Evolutionary conservation across 2,329 filamentous ascomycete species (phyloP).

Genomic region (Lachnellula willkommii): DNA sequence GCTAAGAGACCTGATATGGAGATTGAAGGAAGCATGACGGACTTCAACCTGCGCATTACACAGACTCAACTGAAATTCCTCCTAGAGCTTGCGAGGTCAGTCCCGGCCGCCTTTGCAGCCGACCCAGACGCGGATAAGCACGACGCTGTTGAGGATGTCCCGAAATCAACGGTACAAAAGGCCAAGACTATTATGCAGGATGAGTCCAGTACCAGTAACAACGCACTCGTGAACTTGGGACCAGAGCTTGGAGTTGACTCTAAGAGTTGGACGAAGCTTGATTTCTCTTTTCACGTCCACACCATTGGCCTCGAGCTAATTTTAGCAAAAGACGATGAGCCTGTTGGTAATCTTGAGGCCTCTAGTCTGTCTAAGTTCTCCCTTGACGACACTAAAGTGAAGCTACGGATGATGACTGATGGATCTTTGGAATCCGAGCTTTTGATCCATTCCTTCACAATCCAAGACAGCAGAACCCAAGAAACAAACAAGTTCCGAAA

Average conservation of each 20-base stretch:
- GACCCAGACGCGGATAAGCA: constrained; percentile 67
- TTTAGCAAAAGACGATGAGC: constrained; percentile 66
- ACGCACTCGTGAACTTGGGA: constrained; percentile 48
- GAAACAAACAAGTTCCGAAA: constrained; percentile 95
- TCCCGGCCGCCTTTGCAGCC: constrained; percentile 79
- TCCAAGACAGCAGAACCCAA: constrained; percentile 80
- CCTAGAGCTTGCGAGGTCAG: constrained; percentile 78
- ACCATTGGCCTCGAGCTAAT: constrained; percentile 86
- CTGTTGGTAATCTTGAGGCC: constrained; percentile 70
- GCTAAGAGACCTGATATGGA: constrained; percentile 83
- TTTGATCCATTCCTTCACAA: constrained; percentile 89
- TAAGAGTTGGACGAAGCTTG: constrained; percentile 85
- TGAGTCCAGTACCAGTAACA: constrained; percentile 29
- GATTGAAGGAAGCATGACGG: constrained; percentile 85
- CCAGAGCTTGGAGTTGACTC: constrained; percentile 66
- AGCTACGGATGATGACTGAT: constrained; percentile 89
- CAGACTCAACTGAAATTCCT: constrained; percentile 89
- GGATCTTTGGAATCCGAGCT: constrained; percentile 88
- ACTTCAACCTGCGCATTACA: constrained; percentile 83
- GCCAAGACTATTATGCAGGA: constrained; percentile 18
- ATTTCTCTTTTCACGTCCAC: constrained; percentile 83
- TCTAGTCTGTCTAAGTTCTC: constrained; percentile 92
- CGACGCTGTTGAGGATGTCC: constrained; percentile 70
- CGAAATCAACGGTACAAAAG: constrained; percentile 37
- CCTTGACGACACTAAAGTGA: constrained; percentile 84